A percentile compares a stretch with the other conserved stretches of the same genome.
These are phyloP conservation scores for Fusarium sublunatum DNA, from an alignment of 2,329 filamentous ascomycete genomes.

Conservation along the genomic window DNA sequence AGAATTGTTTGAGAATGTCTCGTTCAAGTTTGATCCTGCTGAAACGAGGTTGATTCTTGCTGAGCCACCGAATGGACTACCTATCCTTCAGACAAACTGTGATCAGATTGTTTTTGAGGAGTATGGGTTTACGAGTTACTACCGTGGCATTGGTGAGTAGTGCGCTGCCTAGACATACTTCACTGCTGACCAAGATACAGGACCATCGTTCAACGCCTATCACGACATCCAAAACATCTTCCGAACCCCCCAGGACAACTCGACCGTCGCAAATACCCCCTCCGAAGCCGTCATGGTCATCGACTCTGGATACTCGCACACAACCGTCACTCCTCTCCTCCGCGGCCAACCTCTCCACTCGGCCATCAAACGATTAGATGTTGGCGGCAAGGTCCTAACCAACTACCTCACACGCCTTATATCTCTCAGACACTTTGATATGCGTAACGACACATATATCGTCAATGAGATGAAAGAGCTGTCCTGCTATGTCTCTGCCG, in stretches of 20 bases:
- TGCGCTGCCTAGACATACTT: no score
- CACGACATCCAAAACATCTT: conserved; percentile 79
- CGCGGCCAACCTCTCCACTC: conserved; percentile 82
- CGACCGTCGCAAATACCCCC: conserved; percentile 60
- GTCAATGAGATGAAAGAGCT: conserved; percentile 97
- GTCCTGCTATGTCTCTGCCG: conserved; percentile 81
- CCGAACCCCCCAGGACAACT: conserved; percentile 64
- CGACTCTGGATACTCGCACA: conserved; percentile 93
- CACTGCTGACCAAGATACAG: conserved; percentile 54
- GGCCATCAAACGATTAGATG: conserved; percentile 84
- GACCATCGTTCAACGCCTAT: conserved; percentile 82
- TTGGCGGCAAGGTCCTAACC: conserved; percentile 92
- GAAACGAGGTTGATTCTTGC: conserved; percentile 87
- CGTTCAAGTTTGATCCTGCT: conserved; percentile 76
- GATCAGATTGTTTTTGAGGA: conserved; percentile 99
- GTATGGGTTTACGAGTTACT: conserved; percentile 90
- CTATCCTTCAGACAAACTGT: conserved; percentile 85
- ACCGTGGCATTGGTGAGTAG: conserved; percentile 74
- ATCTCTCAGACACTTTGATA: conserved; percentile 91
- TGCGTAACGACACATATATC: conserved; percentile 92
- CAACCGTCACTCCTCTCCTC: conserved; percentile 87
- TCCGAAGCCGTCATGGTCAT: conserved; percentile 88
- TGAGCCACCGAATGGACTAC: conserved; percentile 86
- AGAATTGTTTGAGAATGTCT: conserved; percentile 80
- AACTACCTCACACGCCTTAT: conserved; percentile 92